phyloP scores from a whole-genome alignment of 1,139 yeast genomes.

The Nakaseomyces sp. region DNA sequence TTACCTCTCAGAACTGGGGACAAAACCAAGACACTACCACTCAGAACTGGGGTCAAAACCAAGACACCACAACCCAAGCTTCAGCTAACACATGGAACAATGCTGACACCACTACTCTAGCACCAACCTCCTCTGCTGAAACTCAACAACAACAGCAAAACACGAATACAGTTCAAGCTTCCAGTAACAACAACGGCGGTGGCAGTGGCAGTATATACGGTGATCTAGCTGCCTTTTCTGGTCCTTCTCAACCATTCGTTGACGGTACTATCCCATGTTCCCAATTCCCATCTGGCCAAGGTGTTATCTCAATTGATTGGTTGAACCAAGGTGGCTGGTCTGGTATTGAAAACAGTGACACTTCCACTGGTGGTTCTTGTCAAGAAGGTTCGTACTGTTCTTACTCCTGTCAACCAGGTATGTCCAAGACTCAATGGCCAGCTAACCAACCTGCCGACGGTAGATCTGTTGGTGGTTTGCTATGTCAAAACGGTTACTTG shows the following conservation, averaged over 20 bases:
- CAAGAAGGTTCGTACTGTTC: conserved; percentile 73
- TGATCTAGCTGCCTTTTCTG: conserved; percentile 45
- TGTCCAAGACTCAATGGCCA: conserved; percentile 89
- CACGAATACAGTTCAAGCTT: conserved; percentile 21
- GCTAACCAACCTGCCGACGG: conserved; percentile 61
- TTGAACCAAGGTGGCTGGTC: conserved; percentile 68
- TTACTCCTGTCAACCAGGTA: conserved; percentile 82
- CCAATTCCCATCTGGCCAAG: conserved; percentile 61
- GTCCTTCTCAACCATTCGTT: conserved; percentile 46
- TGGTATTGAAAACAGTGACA: conserved; percentile 54
- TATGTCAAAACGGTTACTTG: conserved; percentile 59
- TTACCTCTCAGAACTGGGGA: not conserved
- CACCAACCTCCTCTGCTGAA: conserved; percentile 24
- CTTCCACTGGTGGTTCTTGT: conserved; percentile 57
- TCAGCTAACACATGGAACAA: conserved; percentile 8
- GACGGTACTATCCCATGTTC: conserved; percentile 59
- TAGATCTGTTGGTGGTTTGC: conserved; percentile 71
- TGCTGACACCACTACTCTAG: conserved; percentile 20
- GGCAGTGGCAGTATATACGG: conserved; percentile 40
- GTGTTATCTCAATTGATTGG: conserved; percentile 54
- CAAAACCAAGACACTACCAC: not conserved
- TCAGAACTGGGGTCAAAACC: conserved; percentile 20
- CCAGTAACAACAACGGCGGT: conserved; percentile 25
- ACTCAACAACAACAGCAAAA: conserved; percentile 5
- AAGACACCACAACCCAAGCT: conserved; percentile 22